Percentiles rank a stretch among this genome's conserved stretches.
Conservation (phyloP, 2,329 filamentous ascomycete genomes). For the Coniochaeta sp. region DNA sequence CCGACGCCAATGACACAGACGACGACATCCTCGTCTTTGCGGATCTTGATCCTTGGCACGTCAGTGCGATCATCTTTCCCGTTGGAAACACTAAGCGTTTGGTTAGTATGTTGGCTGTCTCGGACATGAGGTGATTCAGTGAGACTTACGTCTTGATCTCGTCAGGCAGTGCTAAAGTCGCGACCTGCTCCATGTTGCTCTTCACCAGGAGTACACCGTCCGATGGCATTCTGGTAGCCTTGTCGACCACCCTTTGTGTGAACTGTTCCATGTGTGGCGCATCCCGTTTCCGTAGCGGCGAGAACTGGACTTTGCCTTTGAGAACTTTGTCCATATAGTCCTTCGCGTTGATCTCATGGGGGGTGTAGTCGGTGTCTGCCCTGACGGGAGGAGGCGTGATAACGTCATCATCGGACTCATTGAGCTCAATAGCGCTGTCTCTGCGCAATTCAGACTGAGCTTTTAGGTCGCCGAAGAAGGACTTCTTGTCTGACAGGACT, state of each 20-base stretch:
- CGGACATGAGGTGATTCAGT: no score
- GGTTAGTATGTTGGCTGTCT: no score
- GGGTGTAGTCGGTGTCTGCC: constrained; percentile 2
- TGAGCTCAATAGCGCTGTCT: constrained; percentile 3
- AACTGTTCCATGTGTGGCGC: background rate
- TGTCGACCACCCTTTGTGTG: background rate
- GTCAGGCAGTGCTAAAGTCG: background rate
- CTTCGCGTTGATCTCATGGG: constrained; percentile 3
- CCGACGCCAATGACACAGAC: constrained; percentile 39
- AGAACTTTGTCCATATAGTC: constrained; percentile 3
- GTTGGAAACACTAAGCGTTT: background rate
- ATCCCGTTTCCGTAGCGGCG: background rate
- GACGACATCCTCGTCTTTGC: background rate
- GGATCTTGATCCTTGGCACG: background rate
- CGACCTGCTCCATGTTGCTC: background rate
- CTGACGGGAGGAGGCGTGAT: background rate
- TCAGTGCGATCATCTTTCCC: background rate
- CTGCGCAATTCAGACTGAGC: background rate
- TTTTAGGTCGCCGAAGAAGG: background rate
- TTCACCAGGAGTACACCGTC: constrained; percentile 1
- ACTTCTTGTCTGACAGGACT: background rate
- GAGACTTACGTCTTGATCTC: constrained; percentile 4
- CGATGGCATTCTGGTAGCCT: background rate
- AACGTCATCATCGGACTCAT: background rate
- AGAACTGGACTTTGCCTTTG: background rate